These are phyloP conservation scores for Xylariaceae sp. DNA, from an alignment of 2,329 filamentous ascomycete genomes.

Conservation along the genomic window DNA sequence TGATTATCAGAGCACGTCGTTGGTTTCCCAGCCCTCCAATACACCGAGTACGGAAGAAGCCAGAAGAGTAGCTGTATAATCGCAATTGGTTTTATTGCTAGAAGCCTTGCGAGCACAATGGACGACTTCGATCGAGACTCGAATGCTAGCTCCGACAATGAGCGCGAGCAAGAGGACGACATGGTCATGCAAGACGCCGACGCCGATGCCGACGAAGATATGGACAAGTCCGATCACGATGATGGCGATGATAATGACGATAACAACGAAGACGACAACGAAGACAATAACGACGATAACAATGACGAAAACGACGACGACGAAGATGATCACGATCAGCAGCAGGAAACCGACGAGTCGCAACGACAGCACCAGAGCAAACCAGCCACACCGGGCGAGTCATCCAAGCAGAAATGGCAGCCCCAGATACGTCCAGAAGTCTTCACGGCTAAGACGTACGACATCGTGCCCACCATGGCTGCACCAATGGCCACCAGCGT, in stretches of 20 bases:
- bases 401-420: constrained; percentile 40
- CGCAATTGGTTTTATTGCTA: no score
- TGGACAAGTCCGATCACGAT: constrained; percentile 30
- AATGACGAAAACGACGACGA: constrained; percentile 34
- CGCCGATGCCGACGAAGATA: constrained; percentile 24
- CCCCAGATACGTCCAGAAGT: constrained; percentile 71
- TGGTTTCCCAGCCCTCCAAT: no score
- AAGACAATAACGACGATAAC: constrained; percentile 36
- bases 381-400: constrained; percentile 30
- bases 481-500: constrained; percentile 94
- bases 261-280: constrained; percentile 32
- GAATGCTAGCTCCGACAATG: constrained; percentile 42
- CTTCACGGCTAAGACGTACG: constrained; percentile 77
- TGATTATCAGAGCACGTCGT: no score
- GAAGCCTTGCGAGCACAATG: constrained; percentile 25
- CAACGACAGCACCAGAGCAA: constrained; percentile 34
- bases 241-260: constrained; percentile 35
- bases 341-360: constrained; percentile 33
- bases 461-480: constrained; percentile 95
- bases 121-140: constrained; percentile 37
- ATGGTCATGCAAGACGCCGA: constrained; percentile 28
- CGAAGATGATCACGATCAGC: constrained; percentile 36
- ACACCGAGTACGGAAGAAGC: no score
- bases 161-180: constrained; percentile 42
- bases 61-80: no score